Base-by-base conservation (phyloP, 2,329 filamentous ascomycete species). In the Aspergillus neoniger region DNA sequence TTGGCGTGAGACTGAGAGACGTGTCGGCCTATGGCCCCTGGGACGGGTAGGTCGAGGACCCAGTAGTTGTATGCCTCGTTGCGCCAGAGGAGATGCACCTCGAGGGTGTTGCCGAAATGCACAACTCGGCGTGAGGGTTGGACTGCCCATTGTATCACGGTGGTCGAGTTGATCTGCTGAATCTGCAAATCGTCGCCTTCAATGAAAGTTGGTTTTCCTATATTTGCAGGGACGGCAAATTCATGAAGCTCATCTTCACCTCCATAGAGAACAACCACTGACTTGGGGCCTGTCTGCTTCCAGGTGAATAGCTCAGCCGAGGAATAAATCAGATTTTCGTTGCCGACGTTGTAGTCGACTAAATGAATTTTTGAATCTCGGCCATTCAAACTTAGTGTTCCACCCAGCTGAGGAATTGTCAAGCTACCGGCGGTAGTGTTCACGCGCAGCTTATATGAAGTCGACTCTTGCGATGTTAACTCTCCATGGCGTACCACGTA, bases 61-160 rank as follows among this genome's bases (percentile, higher is more conserved):
- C 72, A 76, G 59, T 71, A 71, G 28, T 69, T 65, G 60, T 73
- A 75, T 10, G 67, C 72, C 1, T 70, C 66, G 30, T 74, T 73
- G 3, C 72, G 67, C 64, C 64, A 69, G 9, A 74, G 63, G 3
- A 74, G 60, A 55, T 70, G 63, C 17, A 74, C 59, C 19, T 68
- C 60, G 3, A 74, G 55, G 17, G 19, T 15, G 6, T 69, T 44
- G 12, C 57, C 67, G 15, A 72, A 47, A 4, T 55, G 54, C 5
- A 74, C 30, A 6, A 75, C 58, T 17, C 61, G 41, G 1, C 67
- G 58, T 2, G 52, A 23, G 9, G 47, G 39, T 12, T 61, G 47
- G 9, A 65, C 62, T 4, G 60, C 32, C 63, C 64, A 66, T 17
- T 65, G 60, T 48, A 69, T 51, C 3, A 66, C 55, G 57, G 23